Evolutionary conservation across 2,329 filamentous ascomycete species (phyloP), one percentile per base, ranked within the genome.

Genomic region (Calycina herbarum): DNA sequence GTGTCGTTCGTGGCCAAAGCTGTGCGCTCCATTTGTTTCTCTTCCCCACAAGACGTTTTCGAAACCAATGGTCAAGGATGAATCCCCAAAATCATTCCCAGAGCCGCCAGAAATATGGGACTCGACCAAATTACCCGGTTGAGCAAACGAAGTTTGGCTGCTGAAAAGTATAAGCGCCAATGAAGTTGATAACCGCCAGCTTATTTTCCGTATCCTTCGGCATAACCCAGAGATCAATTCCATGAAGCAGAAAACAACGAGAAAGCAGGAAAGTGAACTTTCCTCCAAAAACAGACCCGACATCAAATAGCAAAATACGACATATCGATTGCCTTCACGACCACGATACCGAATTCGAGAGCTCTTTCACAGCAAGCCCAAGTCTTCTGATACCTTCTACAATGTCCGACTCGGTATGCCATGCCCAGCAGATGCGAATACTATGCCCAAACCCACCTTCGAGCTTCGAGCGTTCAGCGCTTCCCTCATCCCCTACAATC

Each of bases 361-460:
- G 8, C 7, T 24, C 45, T 51, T 51, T 51, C 45, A 24, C n/a
- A 24, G 31, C 66, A 8, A 89, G 77, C 67, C 86, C 66, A 8
- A 89, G 77, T 67, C 86, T 80, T 70, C 79, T 75, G 33, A 89
- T 80, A 0, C 86, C 87, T 70, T 88, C 84, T 1, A 73, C 54
- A 79, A 38, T 38, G 6, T 38, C 76, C 7, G 79, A 77, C 69
- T 84, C 82, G 31, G 85, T 81, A 72, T 87, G 85, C 82, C 85
- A 88, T 13, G 83, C 76, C 35, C 84, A 87, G 69, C 83, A 88
- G 5, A 87, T 72, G 45, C 84, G 79, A 48, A 86, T 74, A 68
- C 79, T 79, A 63, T 78, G 76, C n/a, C 80, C 76, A 72, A 89
- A 88, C 29, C 77, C 67, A 20, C 35, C 61, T n/a, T 45, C 42